Evolutionary conservation across 1,284 basidiomycete genomes (phyloP).

Genomic region (Naganishia liquefaciens): DNA sequence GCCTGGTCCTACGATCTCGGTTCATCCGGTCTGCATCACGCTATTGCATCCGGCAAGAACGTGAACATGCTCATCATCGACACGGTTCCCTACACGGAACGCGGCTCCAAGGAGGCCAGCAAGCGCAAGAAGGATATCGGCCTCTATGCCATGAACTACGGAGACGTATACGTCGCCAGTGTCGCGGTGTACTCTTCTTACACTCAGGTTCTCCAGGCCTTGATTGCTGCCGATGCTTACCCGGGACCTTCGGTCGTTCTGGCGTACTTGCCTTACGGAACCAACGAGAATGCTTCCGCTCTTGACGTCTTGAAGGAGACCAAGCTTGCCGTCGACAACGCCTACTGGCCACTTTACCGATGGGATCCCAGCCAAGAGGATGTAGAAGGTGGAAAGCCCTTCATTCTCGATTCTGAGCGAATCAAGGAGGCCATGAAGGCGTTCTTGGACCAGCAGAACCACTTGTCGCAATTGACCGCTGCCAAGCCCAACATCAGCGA

Average conservation of each 20-base stretch:
- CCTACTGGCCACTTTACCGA: conserved; percentile 97
- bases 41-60: conserved; percentile 84
- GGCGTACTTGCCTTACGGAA: conserved; percentile 87
- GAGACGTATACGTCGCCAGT: conserved; percentile 92
- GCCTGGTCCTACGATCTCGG: conserved; percentile 97
- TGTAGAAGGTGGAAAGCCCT: conserved; percentile 72
- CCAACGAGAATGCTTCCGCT: conserved; percentile 66
- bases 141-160: conserved; percentile 98
- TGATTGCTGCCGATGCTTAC: conserved; percentile 89
- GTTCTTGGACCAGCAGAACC: conserved; percentile 95
- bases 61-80: conserved; percentile 96
- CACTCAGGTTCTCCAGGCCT: conserved; percentile 86
- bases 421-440: conserved; percentile 92
- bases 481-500: conserved; percentile 74
- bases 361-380: conserved; percentile 88
- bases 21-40: conserved; percentile 93
- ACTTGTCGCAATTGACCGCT: conserved; percentile 86
- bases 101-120: conserved; percentile 68
- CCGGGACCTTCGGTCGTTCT: conserved; percentile 88
- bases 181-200: conserved; percentile 96
- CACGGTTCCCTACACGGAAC: conserved; percentile 79
- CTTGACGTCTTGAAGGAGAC: conserved; percentile 94
- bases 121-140: conserved; percentile 89
- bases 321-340: conserved; percentile 92
- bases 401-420: conserved; percentile 87